These are phyloP conservation scores for Wickerhamomyces sp. DNA, from an alignment of 1,139 yeast species.

Conservation along the genomic window DNA sequence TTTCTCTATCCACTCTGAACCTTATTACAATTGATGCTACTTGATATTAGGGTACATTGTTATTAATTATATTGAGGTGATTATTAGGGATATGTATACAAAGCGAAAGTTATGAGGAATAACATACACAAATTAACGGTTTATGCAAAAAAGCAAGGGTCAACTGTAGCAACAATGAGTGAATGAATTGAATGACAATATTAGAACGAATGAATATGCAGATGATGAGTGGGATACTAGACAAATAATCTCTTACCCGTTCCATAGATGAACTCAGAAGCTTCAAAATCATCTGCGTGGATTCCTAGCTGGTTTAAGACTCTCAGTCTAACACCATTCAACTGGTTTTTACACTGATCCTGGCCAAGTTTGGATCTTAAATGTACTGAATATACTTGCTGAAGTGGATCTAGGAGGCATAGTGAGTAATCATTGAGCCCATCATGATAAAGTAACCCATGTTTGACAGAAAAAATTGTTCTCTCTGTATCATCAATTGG, in stretches of 20 bases:
- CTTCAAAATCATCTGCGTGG: constrained; percentile 12
- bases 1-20: constrained; percentile 36
- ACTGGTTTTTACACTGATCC: constrained; percentile 4
- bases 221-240: background rate
- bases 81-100: no score
- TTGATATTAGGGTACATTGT: background rate
- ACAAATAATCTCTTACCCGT: background rate
- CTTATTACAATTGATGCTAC: background rate
- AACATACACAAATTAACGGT: no score
- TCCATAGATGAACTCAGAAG: constrained; percentile 14
- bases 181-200: background rate
- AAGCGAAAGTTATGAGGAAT: no score
- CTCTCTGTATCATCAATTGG: background rate
- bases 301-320: constrained; percentile 11
- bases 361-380: background rate
- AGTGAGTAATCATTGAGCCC: constrained; percentile 7
- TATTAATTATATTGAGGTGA: background rate
- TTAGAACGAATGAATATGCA: background rate
- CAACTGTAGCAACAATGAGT: background rate
- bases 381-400: constrained; percentile 1
- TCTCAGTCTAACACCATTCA: constrained; percentile 8
- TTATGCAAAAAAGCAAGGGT: no score
- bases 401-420: constrained; percentile 7
- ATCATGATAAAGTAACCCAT: constrained; percentile 11
- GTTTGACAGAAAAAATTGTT: constrained; percentile 13